Base-by-base conservation (phyloP, 306 rosid genomes). In the Canavalia gladiata region DNA sequence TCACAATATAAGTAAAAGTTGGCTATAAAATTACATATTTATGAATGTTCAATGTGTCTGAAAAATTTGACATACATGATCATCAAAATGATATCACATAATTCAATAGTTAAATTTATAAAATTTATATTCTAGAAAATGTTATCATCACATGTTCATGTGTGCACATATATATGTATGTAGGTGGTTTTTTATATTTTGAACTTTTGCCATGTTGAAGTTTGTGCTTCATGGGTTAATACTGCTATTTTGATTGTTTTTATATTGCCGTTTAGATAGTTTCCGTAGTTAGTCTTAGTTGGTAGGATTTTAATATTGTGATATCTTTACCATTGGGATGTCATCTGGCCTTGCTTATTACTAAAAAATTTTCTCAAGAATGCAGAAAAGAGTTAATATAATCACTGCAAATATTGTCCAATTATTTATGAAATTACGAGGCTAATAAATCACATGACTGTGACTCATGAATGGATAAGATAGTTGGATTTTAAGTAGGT, bases 291-390 rank as follows among this genome's bases (percentile, higher is more conserved):
- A 52, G 67, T 55, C 30, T 81, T 49, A 28, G 60, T 57, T 76
- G 60, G 63, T 54, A 18, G 41, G 63, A 39, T 62, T 39, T 52
- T 67, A 42, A 57, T 37, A 7, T 31, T 11, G 1, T 30, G 34
- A 60, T 75, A 58, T 49, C 66, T 75, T 57, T 1, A 47, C 58
- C 13, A 43, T 68, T 68, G 76, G 37, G 56, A 68, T 58, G 68
- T 6, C 63, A 58, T 80, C 41, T 52, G 50, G 5, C 72, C 43
- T 57, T 58, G 0, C 31, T 29, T 37, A 28, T 42, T 51, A 42
- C 68, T 37, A 31, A 39, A 7, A 5, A 33, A 46, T 29, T 70
- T 64, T 77, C 42, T n/a, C 45, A 8, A 55, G 31, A 13, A 39
- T 42, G 50, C 51, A 9, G 60, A 43, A 64, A 68, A 43, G 10